These are phyloP conservation scores for Zalaria obscura DNA, from an alignment of 2,329 filamentous ascomycete species.

Conservation along the genomic window DNA sequence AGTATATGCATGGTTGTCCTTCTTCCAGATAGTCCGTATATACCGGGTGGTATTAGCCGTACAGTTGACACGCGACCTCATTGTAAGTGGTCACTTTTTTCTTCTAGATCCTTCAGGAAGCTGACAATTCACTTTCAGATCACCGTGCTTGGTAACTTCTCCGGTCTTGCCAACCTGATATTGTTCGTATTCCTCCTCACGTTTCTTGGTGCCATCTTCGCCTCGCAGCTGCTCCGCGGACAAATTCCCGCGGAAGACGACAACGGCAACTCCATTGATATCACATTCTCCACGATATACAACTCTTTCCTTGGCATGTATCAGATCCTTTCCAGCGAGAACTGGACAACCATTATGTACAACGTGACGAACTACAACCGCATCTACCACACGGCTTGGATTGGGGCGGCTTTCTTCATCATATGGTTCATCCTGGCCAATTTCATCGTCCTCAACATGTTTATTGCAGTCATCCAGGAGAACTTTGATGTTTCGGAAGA, in stretches of 20 bases:
- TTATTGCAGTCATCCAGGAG: constrained; percentile 99
- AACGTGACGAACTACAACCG: constrained; percentile 58
- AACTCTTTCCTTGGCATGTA: constrained; percentile 98
- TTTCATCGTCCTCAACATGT: constrained; percentile 97
- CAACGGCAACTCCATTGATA: constrained; percentile 46
- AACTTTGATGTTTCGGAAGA: constrained; percentile 98
- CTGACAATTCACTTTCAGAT: constrained; percentile 22
- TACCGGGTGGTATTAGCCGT: constrained; percentile 88
- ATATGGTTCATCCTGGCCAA: constrained; percentile 93
- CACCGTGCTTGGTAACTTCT: constrained; percentile 78
- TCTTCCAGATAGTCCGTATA: constrained; percentile 84
- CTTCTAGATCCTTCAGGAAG: not conserved
- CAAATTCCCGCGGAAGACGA: constrained; percentile 54
- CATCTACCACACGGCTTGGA: constrained; percentile 65
- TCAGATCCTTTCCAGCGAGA: constrained; percentile 86
- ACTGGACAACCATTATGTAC: constrained; percentile 86
- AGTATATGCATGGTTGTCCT: constrained; percentile 72
- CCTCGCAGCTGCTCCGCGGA: constrained; percentile 81
- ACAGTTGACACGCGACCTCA: constrained; percentile 73
- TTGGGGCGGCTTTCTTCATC: constrained; percentile 79
- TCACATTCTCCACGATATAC: constrained; percentile 82
- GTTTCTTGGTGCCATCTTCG: constrained; percentile 86
- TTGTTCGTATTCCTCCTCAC: constrained; percentile 94
- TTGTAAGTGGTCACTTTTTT: constrained; percentile 31
- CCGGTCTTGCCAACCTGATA: constrained; percentile 87